phyloP scores from a whole-genome alignment of 495 filamentous ascomycete genomes.

The Xylaria scruposa region DNA sequence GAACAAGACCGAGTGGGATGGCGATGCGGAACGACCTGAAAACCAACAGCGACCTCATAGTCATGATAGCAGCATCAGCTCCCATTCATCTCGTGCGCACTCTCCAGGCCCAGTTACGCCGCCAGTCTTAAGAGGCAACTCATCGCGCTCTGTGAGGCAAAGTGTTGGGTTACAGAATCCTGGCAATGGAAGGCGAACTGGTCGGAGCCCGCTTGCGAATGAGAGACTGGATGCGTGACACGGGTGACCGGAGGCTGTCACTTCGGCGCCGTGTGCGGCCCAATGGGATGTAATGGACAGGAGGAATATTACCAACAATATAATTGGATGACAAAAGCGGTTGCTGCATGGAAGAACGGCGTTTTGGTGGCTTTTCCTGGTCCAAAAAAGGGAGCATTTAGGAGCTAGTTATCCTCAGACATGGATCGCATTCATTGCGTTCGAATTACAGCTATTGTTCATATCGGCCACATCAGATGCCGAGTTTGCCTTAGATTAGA shows the following conservation, averaged over 20 bases:
- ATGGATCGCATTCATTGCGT: constrained; percentile 12
- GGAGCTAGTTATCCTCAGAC: neutral
- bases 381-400: constrained; percentile 5
- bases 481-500: constrained; percentile 1
- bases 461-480: constrained; percentile 17
- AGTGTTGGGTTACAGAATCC: constrained; percentile 3
- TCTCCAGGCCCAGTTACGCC: constrained; percentile 31
- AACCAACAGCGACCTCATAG: constrained; percentile 40
- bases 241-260: neutral
- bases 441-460: constrained; percentile 8
- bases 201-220: constrained; percentile 35
- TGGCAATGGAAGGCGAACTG: constrained; percentile 22
- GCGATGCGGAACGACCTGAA: constrained; percentile 29
- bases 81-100: constrained; percentile 32
- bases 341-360: constrained; percentile 28
- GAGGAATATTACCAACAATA: constrained; percentile 12
- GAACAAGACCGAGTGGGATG: constrained; percentile 54
- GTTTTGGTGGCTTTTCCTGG: neutral
- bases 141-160: constrained; percentile 22
- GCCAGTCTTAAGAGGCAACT: constrained; percentile 22
- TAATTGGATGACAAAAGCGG: constrained; percentile 3
- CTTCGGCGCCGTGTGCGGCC: neutral
- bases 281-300: neutral
- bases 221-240: constrained; percentile 11
- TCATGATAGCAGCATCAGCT: constrained; percentile 39